phyloP scores from a whole-genome alignment of 495 filamentous ascomycete species.

The Stereocaulon alpinum region DNA sequence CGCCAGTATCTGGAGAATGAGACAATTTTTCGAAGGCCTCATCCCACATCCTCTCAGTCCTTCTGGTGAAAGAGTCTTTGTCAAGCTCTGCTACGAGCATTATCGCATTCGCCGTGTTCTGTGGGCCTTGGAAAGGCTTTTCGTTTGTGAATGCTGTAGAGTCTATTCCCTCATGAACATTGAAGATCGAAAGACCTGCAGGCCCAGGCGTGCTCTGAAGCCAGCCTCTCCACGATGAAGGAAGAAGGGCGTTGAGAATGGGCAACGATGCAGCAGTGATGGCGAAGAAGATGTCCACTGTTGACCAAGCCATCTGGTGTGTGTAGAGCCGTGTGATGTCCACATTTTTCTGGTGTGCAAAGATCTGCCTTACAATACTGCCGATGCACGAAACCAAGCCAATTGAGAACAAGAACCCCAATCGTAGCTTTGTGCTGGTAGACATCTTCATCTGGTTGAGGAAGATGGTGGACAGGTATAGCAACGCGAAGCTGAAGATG shows the following conservation, averaged over 20 bases:
- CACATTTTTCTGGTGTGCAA: background rate
- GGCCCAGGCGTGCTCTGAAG: background rate
- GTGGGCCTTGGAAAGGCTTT: background rate
- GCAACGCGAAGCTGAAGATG: background rate
- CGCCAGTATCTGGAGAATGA: background rate
- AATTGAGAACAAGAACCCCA: background rate
- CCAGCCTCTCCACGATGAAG: background rate
- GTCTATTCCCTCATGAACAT: background rate
- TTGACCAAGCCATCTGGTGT: background rate
- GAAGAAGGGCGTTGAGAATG: background rate
- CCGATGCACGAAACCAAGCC: background rate
- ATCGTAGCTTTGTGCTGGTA: background rate
- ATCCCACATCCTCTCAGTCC: background rate
- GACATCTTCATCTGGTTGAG: background rate
- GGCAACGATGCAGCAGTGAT: background rate
- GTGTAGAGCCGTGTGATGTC: background rate
- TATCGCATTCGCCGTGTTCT: background rate
- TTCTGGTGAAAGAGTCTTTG: background rate
- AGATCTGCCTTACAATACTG: background rate
- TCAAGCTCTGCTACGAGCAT: background rate
- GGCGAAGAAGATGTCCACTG: constrained; percentile 1
- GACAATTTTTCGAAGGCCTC: background rate
- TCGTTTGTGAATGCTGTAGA: background rate
- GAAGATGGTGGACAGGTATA: background rate
- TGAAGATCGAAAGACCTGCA: background rate